phyloP scores from a whole-genome alignment of 73 alveolate genomes.

The Durusdinium trenchii region DNA sequence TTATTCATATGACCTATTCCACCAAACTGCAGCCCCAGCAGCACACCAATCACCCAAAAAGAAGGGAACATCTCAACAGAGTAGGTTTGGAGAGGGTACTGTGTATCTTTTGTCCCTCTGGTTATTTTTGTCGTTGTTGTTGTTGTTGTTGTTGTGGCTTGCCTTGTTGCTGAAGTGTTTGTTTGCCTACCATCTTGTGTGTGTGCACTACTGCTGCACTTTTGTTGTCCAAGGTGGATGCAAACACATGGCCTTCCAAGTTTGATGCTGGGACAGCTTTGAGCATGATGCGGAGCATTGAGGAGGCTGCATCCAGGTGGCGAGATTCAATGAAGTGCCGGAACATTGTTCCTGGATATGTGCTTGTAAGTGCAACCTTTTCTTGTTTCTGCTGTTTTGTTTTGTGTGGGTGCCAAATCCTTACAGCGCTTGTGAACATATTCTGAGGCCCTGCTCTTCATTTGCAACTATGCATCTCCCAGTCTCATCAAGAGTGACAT shows the following conservation, averaged over 20 bases:
- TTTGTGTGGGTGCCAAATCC: no score
- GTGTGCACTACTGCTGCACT: no score
- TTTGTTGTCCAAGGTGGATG: not conserved
- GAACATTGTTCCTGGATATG: not conserved
- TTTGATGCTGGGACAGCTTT: not conserved
- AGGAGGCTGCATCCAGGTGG: not conserved
- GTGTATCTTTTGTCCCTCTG: no score
- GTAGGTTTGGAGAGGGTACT: no score
- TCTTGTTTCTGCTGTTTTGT: no score
- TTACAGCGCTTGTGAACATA: no score
- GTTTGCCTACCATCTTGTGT: no score
- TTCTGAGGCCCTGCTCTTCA: slow-evolving; percentile 6
- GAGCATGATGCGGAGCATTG: not conserved
- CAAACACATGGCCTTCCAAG: not conserved
- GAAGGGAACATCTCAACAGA: no score
- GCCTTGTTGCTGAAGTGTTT: no score
- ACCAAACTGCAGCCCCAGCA: not conserved
- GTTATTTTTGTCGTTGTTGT: no score
- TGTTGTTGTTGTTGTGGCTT: no score
- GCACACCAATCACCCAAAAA: not conserved
- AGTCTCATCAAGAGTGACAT: slow-evolving; percentile 8
- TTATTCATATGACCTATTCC: not conserved
- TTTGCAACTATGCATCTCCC: slow-evolving; percentile 15
- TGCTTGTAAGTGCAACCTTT: not conserved
- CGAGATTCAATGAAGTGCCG: not conserved